Percentiles rank a stretch among this genome's conserved stretches.
Evolutionary conservation across 2,329 filamentous ascomycete genomes (phyloP).

Genomic region (Hyphodiscus sp.): DNA sequence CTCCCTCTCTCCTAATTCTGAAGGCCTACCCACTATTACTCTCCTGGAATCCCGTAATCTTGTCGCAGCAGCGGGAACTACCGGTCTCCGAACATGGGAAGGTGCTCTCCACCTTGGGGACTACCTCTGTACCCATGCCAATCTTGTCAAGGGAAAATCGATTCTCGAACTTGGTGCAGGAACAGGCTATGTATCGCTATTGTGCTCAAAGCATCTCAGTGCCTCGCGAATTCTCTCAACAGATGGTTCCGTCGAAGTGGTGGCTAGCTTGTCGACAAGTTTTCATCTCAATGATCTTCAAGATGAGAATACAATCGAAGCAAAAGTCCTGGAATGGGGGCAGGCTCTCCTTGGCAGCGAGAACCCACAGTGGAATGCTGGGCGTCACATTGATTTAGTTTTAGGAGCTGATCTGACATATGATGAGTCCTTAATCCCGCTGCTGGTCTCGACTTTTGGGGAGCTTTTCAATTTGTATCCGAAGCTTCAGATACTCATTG

Average conservation of each 20-base stretch:
- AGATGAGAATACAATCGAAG: slow-evolving; percentile 44
- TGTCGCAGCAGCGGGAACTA: slow-evolving; percentile 65
- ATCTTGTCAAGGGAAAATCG: slow-evolving; percentile 43
- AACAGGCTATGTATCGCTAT: slow-evolving; percentile 67
- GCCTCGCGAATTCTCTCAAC: slow-evolving; percentile 58
- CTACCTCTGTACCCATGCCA: slow-evolving; percentile 46
- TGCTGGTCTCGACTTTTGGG: slow-evolving; percentile 57
- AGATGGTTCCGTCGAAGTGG: slow-evolving; percentile 68
- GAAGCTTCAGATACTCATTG: slow-evolving; percentile 53
- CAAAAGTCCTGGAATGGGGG: slow-evolving; percentile 47
- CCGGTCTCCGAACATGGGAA: slow-evolving; percentile 76
- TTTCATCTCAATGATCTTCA: slow-evolving; percentile 62
- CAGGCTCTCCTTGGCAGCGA: slow-evolving; percentile 30
- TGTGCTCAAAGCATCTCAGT: slow-evolving; percentile 62
- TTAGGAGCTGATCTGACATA: slow-evolving; percentile 77
- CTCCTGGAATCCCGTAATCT: slow-evolving; percentile 64
- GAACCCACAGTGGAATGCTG: slow-evolving; percentile 36
- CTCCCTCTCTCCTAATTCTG: slow-evolving; percentile 7
- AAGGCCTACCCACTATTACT: slow-evolving; percentile 40
- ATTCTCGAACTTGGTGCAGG: slow-evolving; percentile 70
- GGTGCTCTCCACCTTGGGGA: slow-evolving; percentile 67
- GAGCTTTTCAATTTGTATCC: slow-evolving; percentile 55
- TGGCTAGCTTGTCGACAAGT: slow-evolving; percentile 61
- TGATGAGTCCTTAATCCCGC: slow-evolving; percentile 56
- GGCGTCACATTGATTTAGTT: slow-evolving; percentile 50